Conservation (phyloP, 164 flowering plant genomes). For the Saururus chinensis region DNA sequence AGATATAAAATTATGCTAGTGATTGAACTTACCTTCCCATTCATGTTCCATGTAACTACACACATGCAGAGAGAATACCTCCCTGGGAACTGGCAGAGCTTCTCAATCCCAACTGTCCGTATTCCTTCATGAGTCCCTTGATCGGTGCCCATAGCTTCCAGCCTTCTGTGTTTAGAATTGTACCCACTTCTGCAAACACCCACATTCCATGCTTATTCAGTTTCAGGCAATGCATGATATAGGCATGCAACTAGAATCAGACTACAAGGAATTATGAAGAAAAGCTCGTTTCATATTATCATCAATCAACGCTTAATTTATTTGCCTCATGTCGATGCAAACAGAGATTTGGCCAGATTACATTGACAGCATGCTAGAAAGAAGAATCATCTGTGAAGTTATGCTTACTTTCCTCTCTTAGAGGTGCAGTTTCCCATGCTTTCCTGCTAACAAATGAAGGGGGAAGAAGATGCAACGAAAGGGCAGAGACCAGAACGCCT, state of each 20-base stretch:
- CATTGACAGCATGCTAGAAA: background rate
- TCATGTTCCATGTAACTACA: constrained; percentile 87
- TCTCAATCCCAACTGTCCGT: constrained; percentile 26
- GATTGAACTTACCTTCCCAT: constrained; percentile 40
- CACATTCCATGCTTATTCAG: too few relatives aligned
- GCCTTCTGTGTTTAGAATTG: constrained; percentile 10
- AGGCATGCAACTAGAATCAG: too few relatives aligned
- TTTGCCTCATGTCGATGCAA: too few relatives aligned
- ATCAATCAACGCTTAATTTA: too few relatives aligned
- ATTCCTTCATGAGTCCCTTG: constrained; percentile 37
- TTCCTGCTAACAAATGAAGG: background rate
- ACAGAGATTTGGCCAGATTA: too few relatives aligned
- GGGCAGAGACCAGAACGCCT: background rate
- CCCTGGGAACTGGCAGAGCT: constrained; percentile 24
- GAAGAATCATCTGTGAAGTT: background rate
- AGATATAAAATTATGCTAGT: too few relatives aligned
- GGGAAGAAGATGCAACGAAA: background rate
- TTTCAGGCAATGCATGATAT: too few relatives aligned
- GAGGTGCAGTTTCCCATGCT: constrained; percentile 22
- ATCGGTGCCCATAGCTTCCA: constrained; percentile 7
- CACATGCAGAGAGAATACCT: constrained; percentile 39
- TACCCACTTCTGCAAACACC: constrained; percentile 17
- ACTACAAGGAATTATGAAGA: too few relatives aligned
- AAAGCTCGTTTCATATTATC: too few relatives aligned
- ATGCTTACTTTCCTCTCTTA: background rate